phyloP scores from a whole-genome alignment of 352 stramenopile species.

The Globisporangium cederbergense region DNA sequence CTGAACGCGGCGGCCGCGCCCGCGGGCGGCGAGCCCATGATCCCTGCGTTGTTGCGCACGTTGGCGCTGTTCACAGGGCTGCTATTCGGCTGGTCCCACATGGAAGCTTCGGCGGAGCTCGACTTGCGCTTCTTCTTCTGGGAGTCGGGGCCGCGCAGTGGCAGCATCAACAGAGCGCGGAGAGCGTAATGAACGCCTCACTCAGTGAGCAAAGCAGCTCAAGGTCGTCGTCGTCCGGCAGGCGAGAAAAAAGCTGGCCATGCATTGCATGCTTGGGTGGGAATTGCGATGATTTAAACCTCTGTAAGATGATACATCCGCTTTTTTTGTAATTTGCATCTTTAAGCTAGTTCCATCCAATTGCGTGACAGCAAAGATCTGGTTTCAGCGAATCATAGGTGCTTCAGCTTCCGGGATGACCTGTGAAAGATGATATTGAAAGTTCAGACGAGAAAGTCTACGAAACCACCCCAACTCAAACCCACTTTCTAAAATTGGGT shows the following conservation, averaged over 20 bases:
- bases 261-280: not conserved
- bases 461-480: slow-evolving; percentile 4
- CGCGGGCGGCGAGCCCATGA: slow-evolving; percentile 27
- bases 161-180: slow-evolving; percentile 29
- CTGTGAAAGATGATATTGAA: slow-evolving; percentile 1
- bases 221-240: not conserved
- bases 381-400: not conserved
- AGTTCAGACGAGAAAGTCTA: not conserved
- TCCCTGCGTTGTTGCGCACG: slow-evolving; percentile 16
- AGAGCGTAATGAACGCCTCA: not conserved
- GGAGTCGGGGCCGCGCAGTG: slow-evolving; percentile 36
- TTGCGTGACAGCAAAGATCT: not conserved
- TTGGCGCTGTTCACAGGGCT: slow-evolving; percentile 21
- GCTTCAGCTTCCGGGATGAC: not conserved
- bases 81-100: slow-evolving; percentile 45
- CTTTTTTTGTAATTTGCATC: no score
- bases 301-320: no score
- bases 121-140: slow-evolving; percentile 83
- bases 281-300: no score
- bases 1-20: slow-evolving; percentile 25
- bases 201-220: not conserved
- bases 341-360: not conserved
- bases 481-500: not conserved
- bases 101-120: slow-evolving; percentile 55
- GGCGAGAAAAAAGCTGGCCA: not conserved